These are phyloP conservation scores for Angophora floribunda DNA, from an alignment of 345 rosid genomes.

Conservation along the genomic window DNA sequence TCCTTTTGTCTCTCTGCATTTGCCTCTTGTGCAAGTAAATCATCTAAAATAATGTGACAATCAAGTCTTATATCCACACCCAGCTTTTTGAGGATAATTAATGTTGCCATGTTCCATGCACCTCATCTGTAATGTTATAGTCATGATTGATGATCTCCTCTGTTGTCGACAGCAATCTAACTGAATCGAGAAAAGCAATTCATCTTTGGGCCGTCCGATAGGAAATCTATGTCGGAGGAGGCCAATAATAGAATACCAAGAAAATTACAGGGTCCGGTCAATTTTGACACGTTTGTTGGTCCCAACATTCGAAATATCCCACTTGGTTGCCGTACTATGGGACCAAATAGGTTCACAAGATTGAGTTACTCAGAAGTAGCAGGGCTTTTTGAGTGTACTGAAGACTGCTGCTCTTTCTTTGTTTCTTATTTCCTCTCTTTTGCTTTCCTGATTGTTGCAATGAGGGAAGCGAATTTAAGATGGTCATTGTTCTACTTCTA, in stretches of 20 bases:
- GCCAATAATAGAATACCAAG: neutral
- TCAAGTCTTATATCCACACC: neutral
- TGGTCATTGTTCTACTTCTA: neutral
- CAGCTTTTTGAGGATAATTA: neutral
- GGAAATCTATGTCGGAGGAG: neutral
- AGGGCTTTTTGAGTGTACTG: neutral
- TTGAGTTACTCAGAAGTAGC: neutral
- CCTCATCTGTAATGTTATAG: neutral
- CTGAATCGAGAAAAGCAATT: neutral
- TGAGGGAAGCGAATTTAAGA: neutral
- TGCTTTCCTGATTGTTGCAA: neutral
- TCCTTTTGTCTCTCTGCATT: neutral
- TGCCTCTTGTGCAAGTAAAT: neutral
- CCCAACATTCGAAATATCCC: neutral
- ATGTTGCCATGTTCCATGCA: neutral
- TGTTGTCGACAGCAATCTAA: neutral
- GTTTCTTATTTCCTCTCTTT: neutral
- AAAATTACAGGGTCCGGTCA: neutral
- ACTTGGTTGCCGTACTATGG: neutral
- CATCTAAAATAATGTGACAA: neutral
- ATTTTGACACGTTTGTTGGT: neutral
- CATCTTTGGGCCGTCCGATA: neutral
- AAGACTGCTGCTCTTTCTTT: neutral
- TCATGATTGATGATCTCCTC: neutral
- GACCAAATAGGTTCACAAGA: neutral